Evolutionary conservation across 2,329 filamentous ascomycete species (phyloP), one percentile per base, ranked within the genome.

Genomic region (Cercospora brassicicola): DNA sequence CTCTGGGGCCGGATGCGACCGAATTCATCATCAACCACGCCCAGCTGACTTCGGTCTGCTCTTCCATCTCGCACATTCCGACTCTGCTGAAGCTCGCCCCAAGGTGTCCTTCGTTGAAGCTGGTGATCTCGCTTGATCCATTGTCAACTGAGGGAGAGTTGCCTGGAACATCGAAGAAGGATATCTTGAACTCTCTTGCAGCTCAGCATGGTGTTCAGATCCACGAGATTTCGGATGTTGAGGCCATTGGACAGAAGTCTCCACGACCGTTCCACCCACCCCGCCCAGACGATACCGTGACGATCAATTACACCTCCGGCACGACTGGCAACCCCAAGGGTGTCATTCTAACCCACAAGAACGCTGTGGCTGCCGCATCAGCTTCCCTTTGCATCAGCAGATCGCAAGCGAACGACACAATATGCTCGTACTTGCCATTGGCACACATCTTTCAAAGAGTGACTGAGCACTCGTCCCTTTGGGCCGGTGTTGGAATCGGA

Each of bases 21-120:
- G 93, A 98, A 82, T 98, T 92, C 82, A 97, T 99, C 80, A 91
- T 98, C 82, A 96, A 96, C 81, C 94, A 98, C 79, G 88, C 93
- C 64, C 86, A 89, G 70, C 83, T 98, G 66, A 80, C 85, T 67
- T 92, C 89, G 75, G 88, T 98, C 45, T 89, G 91, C 70, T 90
- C 91, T 67, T 93, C 91, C 30, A 83, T 97, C 56, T 88, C 89
- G 53, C 94, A 97, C 76, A 89, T 97, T 63, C 89, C 93, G 1
- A 87, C 89, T 15, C 86, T 97, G 64, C 84, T 97, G 70, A 94
- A 93, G 83, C 83, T 97, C 73, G 89, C 89, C 73, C 84, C 91
- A n/a, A 86, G 90, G 62, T 82, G 94, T 68, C 94, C 94, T 0
- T 85, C 85, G 6, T 84, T 99, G 71, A 97, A 97, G 85, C 76